A percentile compares a stretch with the other conserved stretches of the same genome.
phyloP scores from a whole-genome alignment of 495 filamentous ascomycete species.

The Paragyromitra xinjiangensis region DNA sequence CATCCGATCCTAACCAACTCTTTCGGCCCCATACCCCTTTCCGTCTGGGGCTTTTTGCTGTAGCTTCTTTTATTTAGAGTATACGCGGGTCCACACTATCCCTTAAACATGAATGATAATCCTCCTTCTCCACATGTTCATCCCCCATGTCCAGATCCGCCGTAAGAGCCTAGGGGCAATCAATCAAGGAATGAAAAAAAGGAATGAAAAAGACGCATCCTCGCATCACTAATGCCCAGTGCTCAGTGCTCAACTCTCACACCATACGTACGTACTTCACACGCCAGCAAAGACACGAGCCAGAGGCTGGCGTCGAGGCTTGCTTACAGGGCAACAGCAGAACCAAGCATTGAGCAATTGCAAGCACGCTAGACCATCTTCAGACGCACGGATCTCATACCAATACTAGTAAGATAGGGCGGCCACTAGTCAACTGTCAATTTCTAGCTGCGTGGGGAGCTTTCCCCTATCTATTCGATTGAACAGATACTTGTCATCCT shows the following conservation, averaged over 20 bases:
- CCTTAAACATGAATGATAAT: conserved; percentile 11
- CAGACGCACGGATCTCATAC: conserved; percentile 37
- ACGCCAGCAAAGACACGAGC: conserved; percentile 43
- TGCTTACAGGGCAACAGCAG: conserved; percentile 29
- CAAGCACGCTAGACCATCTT: conserved; percentile 14
- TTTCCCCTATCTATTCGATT: conserved; percentile 32
- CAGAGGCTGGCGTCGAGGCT: conserved; percentile 16
- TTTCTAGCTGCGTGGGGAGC: conserved; percentile 23
- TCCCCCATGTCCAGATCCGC: conserved; percentile 6
- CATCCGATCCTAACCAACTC: conserved; percentile 41
- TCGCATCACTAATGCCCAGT: conserved; percentile 1
- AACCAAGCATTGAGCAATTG: conserved; percentile 24
- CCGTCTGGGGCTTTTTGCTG: conserved; percentile 1
- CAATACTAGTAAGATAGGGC: conserved; percentile 40
- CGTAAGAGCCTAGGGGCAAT: conserved; percentile 10
- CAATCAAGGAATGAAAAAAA: not conserved
- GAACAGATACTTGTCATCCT: conserved; percentile 24
- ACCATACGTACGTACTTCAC: conserved; percentile 39
- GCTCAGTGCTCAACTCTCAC: conserved; percentile 3
- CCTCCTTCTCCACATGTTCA: conserved; percentile 26
- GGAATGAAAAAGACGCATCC: conserved; percentile 1
- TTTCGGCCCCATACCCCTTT: conserved; percentile 24
- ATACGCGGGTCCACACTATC: conserved; percentile 23
- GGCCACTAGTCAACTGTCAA: conserved; percentile 46
- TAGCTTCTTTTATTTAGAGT: conserved; percentile 40